These are phyloP conservation scores for Phtheirospermum japonicum DNA, from an alignment of 257 asterid genomes.

Conservation along the genomic window DNA sequence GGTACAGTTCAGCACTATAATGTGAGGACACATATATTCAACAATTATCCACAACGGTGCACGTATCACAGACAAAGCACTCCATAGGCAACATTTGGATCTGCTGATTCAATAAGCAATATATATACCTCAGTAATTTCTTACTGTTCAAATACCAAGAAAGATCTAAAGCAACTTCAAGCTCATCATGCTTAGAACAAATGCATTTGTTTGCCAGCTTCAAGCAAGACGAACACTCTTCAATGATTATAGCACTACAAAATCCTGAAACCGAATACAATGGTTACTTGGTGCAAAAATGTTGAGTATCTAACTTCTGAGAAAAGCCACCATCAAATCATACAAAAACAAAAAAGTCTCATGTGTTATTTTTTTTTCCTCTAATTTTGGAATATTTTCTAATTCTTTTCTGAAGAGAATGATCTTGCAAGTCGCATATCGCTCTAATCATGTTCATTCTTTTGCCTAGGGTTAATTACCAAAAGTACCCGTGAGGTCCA, in stretches of 20 bases:
- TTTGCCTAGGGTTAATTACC: background rate
- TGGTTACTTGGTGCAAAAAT: background rate
- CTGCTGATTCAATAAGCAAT: constrained; percentile 17
- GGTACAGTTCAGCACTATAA: background rate
- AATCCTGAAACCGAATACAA: constrained; percentile 29
- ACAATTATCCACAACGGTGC: constrained; percentile 19
- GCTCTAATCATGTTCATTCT: too few relatives aligned
- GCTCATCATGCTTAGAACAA: constrained; percentile 6
- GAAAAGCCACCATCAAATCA: background rate
- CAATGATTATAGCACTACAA: constrained; percentile 16
- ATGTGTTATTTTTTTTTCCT: too few relatives aligned
- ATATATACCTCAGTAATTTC: constrained; percentile 10
- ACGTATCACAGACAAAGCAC: constrained; percentile 5
- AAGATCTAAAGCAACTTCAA: constrained; percentile 18
- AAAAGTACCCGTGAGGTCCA: too few relatives aligned
- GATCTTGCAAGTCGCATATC: background rate
- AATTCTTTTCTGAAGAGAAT: background rate
- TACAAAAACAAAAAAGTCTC: background rate
- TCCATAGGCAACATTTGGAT: constrained; percentile 13
- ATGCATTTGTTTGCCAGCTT: constrained; percentile 3
- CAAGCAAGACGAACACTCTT: constrained; percentile 21
- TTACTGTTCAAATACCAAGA: constrained; percentile 8
- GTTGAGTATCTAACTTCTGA: background rate
- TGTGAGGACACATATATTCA: background rate
- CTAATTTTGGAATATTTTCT: background rate